Base-by-base conservation (phyloP, 1,284 basidiomycete genomes). In the Retiboletus flavoniger region DNA sequence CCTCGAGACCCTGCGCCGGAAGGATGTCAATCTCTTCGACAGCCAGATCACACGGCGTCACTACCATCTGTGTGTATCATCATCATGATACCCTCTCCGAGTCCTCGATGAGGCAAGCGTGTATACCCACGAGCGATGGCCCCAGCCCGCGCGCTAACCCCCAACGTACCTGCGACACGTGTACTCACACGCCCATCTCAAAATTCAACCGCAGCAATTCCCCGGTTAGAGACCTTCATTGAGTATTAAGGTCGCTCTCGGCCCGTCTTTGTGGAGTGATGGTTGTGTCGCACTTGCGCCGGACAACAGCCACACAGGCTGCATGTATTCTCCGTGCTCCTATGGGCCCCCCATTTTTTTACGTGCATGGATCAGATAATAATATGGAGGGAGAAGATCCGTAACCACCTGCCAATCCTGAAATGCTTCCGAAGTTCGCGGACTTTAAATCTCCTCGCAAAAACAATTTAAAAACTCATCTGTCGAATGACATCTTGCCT, bases 171-270 rank as follows among this genome's bases (percentile, higher is more conserved):
- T 61, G 50, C 56, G 47, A 70, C 66, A 68, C 66, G 66, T 68
- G 66, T 69, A 46, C 64, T 68, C 70, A 65, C 66, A 68, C 70
- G 66, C 62, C 54, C 58, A 58, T 60, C 59, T 60, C 52, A 29
- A 58, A 56, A 58, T 63, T 69, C 61, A 59, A 61, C 57, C 63
- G 63, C 64, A 66, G 63, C 63, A 53, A 50, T 51, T 59, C 61
- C 63, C 60, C 58, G 53, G 54, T 56, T 56, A 44, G 51, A 65
- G 47, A 19, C 41, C 29, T 31, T 50, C 43, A 52, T 44, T 24
- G 39, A 44, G 50, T 41, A 54, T 47, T 40, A 46, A 42, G 43
- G 36, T 58, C 57, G 35, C 42, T 38, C 61, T 51, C 47, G 60
- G 46, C 49, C 54, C 63, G 32, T 50, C 29, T 29, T n/a, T 47